phyloP scores from a whole-genome alignment of 2,329 filamentous ascomycete species.

The Monosporascus sp. region DNA sequence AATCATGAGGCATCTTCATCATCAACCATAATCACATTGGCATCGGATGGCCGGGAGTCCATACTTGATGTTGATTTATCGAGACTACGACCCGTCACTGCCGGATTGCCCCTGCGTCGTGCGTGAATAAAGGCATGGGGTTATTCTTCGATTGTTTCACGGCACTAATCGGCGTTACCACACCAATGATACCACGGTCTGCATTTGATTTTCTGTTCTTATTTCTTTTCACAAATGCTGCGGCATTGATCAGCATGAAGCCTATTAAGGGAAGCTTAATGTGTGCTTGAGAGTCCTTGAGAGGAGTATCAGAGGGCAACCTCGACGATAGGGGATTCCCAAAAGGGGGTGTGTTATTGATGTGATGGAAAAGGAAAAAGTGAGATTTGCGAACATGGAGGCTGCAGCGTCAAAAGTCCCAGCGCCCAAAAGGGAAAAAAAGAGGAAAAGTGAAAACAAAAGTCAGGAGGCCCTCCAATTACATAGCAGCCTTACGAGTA shows the following conservation, averaged over 20 bases:
- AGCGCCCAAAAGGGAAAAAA: background rate
- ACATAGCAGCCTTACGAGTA: background rate
- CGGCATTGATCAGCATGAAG: background rate
- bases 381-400: background rate
- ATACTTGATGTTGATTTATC: conserved; percentile 7
- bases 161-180: conserved; percentile 25
- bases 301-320: background rate
- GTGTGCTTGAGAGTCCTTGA: background rate
- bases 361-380: background rate
- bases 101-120: conserved; percentile 8
- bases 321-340: background rate
- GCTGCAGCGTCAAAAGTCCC: background rate
- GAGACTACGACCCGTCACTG: conserved; percentile 8
- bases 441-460: conserved; percentile 1
- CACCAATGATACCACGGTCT: conserved; percentile 29
- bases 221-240: background rate
- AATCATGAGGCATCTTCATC: conserved; percentile 17
- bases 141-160: conserved; percentile 16
- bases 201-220: conserved; percentile 19
- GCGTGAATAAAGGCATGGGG: conserved; percentile 12
- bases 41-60: conserved; percentile 10
- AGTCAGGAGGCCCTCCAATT: background rate
- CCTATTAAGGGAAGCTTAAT: background rate
- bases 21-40: conserved; percentile 17
- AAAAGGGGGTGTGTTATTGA: background rate